Evolutionary conservation across 192 early-diverging fungal species (phyloP).

Genomic region (Lobosporangium transversale): DNA sequence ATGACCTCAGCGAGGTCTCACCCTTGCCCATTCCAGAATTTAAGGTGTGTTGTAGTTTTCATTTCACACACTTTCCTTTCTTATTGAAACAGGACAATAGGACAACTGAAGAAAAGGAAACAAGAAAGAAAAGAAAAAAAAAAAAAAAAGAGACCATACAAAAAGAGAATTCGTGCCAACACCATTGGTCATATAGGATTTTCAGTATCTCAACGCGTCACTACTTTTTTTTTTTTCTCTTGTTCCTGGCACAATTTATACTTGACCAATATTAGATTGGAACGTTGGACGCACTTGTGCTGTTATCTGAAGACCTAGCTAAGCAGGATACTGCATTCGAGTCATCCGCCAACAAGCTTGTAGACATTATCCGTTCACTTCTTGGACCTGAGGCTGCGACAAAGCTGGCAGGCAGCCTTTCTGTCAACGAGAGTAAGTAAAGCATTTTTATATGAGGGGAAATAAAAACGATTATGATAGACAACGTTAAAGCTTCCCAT

Average conservation of each 20-base stretch:
- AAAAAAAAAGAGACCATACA: neutral
- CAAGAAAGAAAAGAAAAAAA: too few species aligned
- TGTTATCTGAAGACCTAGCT: constrained; percentile 93
- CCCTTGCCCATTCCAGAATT: constrained; percentile 91
- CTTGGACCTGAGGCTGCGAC: constrained; percentile 65
- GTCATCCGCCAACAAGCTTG: constrained; percentile 77
- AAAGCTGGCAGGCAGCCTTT: constrained; percentile 69
- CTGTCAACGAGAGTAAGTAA: constrained; percentile 83
- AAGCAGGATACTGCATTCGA: constrained; percentile 88
- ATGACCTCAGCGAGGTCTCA: constrained; percentile 84
- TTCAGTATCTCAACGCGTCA: neutral
- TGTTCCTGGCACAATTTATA: constrained; percentile 17
- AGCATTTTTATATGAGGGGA: too few species aligned
- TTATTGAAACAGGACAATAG: too few species aligned
- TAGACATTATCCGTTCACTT: constrained; percentile 86
- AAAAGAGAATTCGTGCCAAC: neutral
- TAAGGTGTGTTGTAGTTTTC: too few species aligned
- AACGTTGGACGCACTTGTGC: constrained; percentile 92
- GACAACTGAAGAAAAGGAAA: too few species aligned
- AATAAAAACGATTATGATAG: too few species aligned
- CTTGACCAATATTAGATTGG: constrained; percentile 86
- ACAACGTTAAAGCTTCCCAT: too few species aligned
- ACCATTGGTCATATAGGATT: too few species aligned
- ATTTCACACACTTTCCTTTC: too few species aligned
- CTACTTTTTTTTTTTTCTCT: neutral